phyloP scores from a whole-genome alignment of 2,329 filamentous ascomycete species.

The Ophiostoma ulmi region DNA sequence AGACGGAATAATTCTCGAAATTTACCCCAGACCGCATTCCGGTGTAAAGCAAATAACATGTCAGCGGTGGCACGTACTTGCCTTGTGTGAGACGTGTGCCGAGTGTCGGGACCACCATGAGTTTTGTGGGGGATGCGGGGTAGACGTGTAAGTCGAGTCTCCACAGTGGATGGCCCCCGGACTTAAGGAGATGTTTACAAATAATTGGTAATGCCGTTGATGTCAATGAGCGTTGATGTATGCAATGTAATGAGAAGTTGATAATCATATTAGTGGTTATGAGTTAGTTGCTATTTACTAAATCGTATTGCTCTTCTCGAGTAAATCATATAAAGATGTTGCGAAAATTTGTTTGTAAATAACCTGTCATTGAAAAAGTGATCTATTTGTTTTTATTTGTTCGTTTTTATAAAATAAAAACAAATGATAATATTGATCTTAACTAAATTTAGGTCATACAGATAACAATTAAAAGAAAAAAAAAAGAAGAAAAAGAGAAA shows the following conservation, averaged over 20 bases:
- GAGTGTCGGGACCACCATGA: constrained; percentile 6
- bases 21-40: constrained; percentile 9
- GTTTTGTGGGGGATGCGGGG: constrained; percentile 8
- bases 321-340: no score
- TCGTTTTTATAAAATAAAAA: not conserved
- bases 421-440: not conserved
- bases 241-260: no score
- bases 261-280: no score
- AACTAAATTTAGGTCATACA: no score
- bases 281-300: no score
- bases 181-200: not conserved
- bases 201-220: not conserved
- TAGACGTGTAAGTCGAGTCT: not conserved
- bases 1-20: not conserved
- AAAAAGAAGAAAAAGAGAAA: not conserved
- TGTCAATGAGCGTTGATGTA: not conserved
- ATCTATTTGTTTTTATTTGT: no score
- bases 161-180: not conserved
- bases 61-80: not conserved
- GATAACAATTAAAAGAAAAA: no score
- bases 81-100: not conserved
- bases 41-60: not conserved
- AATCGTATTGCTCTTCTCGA: no score
- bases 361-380: no score
- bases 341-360: no score